Percentiles rank a stretch among this genome's conserved stretches.
Conservation (phyloP, 1,284 basidiomycete genomes). For the Ceratobasidium sp. region DNA sequence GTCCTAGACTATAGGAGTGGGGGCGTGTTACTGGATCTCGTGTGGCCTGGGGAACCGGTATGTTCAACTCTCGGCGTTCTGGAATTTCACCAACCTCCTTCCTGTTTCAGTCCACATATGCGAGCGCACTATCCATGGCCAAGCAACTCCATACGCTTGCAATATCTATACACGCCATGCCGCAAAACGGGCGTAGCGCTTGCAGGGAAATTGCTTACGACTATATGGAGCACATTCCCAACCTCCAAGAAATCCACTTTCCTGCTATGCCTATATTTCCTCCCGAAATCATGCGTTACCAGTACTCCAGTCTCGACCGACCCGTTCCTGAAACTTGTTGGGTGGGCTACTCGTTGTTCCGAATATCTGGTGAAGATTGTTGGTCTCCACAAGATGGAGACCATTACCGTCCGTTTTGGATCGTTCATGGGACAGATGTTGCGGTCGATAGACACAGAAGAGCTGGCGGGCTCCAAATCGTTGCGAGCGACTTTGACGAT, state of each 20-base stretch:
- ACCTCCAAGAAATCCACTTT: constrained; percentile 16
- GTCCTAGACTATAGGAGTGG: constrained; percentile 36
- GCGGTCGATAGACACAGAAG: constrained; percentile 30
- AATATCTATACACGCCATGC: constrained; percentile 33
- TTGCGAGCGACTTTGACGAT: neutral
- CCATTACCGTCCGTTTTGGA: constrained; percentile 30
- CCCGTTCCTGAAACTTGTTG: neutral
- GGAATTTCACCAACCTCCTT: neutral
- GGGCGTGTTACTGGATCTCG: neutral
- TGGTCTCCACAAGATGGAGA: neutral
- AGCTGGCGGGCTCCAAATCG: constrained; percentile 20
- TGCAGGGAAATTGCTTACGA: constrained; percentile 4
- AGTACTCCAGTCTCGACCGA: neutral
- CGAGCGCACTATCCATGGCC: neutral
- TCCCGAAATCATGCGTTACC: neutral
- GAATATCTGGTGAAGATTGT: neutral
- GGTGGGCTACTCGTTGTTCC: constrained; percentile 8
- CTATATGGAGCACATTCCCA: constrained; percentile 34
- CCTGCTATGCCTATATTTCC: constrained; percentile 21
- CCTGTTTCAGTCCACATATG: constrained; percentile 3
- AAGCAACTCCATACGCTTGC: constrained; percentile 19
- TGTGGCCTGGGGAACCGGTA: constrained; percentile 29
- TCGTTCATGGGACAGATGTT: constrained; percentile 20
- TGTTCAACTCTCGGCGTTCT: neutral
- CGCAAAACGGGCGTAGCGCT: neutral